Percentiles rank a stretch among this genome's conserved stretches.
Evolutionary conservation across 202 grass and related monocot genomes (phyloP).

Genomic region (Alloteropsis angusta): DNA sequence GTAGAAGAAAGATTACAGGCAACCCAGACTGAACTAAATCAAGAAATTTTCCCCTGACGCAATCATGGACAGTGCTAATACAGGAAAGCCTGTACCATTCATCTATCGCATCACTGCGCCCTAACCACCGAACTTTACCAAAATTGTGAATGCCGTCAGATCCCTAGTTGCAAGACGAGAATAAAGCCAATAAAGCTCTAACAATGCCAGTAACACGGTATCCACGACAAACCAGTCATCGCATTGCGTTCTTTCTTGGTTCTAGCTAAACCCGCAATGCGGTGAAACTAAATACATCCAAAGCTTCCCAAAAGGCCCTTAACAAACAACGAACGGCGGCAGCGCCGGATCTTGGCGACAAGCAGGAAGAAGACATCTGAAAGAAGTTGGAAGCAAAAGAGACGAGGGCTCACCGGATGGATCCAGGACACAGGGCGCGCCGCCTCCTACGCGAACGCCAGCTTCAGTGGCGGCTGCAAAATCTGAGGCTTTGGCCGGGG

Average conservation of each 20-base stretch:
- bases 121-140: constrained; percentile 19
- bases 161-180: background rate
- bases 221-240: background rate
- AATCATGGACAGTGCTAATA: background rate
- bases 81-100: background rate
- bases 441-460: background rate
- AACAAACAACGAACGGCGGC: background rate
- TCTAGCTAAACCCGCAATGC: background rate
- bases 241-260: background rate
- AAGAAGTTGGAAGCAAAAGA: background rate
- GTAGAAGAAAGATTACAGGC: background rate
- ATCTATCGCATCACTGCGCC: constrained; percentile 13
- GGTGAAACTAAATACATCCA: background rate
- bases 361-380: constrained; percentile 4
- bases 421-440: background rate
- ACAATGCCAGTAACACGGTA: background rate
- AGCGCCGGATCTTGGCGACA: background rate
- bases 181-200: background rate
- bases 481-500: background rate
- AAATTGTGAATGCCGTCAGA: constrained; percentile 10
- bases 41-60: background rate
- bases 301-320: background rate
- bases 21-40: background rate
- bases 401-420: background rate
- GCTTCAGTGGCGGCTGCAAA: background rate